Conservation (phyloP, 2,329 filamentous ascomycete species). For the Davidsoniella australis region DNA sequence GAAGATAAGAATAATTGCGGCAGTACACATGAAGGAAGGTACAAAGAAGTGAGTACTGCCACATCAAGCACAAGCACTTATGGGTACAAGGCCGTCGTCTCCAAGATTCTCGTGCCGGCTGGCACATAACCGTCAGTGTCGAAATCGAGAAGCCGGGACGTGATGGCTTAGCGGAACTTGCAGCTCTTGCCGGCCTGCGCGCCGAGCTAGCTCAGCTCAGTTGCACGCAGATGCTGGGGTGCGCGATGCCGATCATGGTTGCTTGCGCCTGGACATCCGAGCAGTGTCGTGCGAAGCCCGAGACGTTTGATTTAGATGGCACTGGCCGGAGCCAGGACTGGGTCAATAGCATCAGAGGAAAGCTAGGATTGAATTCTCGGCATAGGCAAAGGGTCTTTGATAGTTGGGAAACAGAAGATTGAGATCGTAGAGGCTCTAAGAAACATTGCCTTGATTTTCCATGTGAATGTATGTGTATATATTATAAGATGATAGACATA, state of each 20-base stretch:
- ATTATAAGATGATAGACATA: too few relatives aligned
- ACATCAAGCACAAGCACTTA: neutral
- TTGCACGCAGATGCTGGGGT: conserved; percentile 22
- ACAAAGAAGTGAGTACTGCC: too few relatives aligned
- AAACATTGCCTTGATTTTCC: too few relatives aligned
- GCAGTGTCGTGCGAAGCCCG: conserved; percentile 60
- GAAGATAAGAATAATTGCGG: too few relatives aligned
- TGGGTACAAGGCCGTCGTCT: conserved; percentile 13
- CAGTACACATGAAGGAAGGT: too few relatives aligned
- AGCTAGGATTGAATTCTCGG: conserved; percentile 66
- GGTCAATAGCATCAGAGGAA: conserved; percentile 65
- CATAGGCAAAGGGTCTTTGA: conserved; percentile 53
- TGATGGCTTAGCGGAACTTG: conserved; percentile 39
- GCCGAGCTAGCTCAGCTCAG: conserved; percentile 37
- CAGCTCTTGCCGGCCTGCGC: conserved; percentile 46
- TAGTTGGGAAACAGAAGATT: too few relatives aligned
- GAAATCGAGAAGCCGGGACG: conserved; percentile 56
- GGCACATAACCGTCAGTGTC: conserved; percentile 38
- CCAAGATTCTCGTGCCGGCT: conserved; percentile 14
- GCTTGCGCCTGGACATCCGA: conserved; percentile 70
- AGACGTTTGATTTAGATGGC: conserved; percentile 76
- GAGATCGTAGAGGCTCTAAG: too few relatives aligned
- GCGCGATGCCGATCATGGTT: conserved; percentile 21
- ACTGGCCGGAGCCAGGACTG: conserved; percentile 53
- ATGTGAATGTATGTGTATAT: too few relatives aligned